Evolutionary conservation across 768 basidiomycete genomes (phyloP).

Genomic region (Phylloporus sp.): DNA sequence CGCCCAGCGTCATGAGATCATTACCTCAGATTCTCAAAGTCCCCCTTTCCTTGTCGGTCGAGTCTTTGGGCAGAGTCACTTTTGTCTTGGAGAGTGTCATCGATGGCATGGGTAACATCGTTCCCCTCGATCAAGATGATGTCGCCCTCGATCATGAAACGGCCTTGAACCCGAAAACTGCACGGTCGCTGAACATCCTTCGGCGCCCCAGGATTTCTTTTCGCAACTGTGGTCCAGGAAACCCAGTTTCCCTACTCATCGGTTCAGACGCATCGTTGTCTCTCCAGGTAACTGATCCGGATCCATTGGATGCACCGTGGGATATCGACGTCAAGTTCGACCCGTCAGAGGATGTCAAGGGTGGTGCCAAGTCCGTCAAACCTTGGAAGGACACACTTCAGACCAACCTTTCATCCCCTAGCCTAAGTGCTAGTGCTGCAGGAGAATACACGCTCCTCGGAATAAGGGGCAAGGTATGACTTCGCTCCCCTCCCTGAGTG

Average conservation of each 20-base stretch:
- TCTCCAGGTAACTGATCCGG: slow-evolving; percentile 49
- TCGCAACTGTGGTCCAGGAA: slow-evolving; percentile 64
- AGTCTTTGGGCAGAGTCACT: slow-evolving; percentile 59
- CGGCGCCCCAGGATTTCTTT: slow-evolving; percentile 70
- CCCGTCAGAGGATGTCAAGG: slow-evolving; percentile 41
- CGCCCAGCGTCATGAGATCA: slow-evolving; percentile 20
- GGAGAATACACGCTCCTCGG: slow-evolving; percentile 74
- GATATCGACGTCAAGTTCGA: slow-evolving; percentile 58
- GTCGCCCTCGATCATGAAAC: slow-evolving; percentile 17
- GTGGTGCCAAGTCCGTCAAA: slow-evolving; percentile 40
- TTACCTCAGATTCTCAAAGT: slow-evolving; percentile 57
- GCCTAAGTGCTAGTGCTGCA: slow-evolving; percentile 51
- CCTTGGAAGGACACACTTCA: slow-evolving; percentile 62
- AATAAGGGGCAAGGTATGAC: slow-evolving; percentile 60
- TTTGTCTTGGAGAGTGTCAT: slow-evolving; percentile 77
- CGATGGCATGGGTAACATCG: slow-evolving; percentile 77
- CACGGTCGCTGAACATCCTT: slow-evolving; percentile 64
- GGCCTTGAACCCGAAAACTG: slow-evolving; percentile 41
- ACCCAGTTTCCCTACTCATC: slow-evolving; percentile 64
- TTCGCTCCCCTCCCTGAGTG: not conserved
- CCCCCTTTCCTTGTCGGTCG: slow-evolving; percentile 62
- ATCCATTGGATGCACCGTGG: slow-evolving; percentile 67
- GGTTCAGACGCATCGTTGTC: slow-evolving; percentile 57
- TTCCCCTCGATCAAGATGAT: slow-evolving; percentile 42
- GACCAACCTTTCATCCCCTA: slow-evolving; percentile 43